A percentile compares a stretch with the other conserved stretches of the same genome.
These are phyloP conservation scores for Eucalyptus erythrocorys DNA, from an alignment of 345 rosid genomes.

Conservation along the genomic window DNA sequence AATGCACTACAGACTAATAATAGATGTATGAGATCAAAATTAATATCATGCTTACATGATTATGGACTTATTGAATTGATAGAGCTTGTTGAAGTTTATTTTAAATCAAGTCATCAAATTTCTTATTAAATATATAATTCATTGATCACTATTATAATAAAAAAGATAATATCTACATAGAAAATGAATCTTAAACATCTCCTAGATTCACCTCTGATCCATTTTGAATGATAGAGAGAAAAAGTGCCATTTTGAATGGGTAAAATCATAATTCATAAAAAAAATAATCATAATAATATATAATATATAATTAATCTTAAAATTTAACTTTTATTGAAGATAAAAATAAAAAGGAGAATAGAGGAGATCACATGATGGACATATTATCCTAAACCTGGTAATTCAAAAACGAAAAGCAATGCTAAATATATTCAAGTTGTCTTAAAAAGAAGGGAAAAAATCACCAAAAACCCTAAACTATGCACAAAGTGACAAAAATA, in stretches of 20 bases:
- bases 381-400: fast-evolving
- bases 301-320: not conserved
- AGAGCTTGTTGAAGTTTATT: not conserved
- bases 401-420: not conserved
- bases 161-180: not conserved
- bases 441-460: too few species aligned
- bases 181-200: not conserved
- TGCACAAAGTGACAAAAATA: too few species aligned
- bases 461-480: too few species aligned
- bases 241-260: not conserved
- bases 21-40: not conserved
- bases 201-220: fast-evolving
- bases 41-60: not conserved
- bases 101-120: not conserved
- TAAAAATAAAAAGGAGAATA: not conserved
- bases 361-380: not conserved
- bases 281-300: too few species aligned
- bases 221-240: fast-evolving
- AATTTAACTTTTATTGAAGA: not conserved
- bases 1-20: not conserved
- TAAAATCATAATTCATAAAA: too few species aligned
- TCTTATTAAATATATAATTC: not conserved
- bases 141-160: fast-evolving
- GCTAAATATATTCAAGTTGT: not conserved
- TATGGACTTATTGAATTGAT: not conserved